Evolutionary conservation across 2,329 filamentous ascomycete species (phyloP).

Genomic region (Ilyonectria sp.): DNA sequence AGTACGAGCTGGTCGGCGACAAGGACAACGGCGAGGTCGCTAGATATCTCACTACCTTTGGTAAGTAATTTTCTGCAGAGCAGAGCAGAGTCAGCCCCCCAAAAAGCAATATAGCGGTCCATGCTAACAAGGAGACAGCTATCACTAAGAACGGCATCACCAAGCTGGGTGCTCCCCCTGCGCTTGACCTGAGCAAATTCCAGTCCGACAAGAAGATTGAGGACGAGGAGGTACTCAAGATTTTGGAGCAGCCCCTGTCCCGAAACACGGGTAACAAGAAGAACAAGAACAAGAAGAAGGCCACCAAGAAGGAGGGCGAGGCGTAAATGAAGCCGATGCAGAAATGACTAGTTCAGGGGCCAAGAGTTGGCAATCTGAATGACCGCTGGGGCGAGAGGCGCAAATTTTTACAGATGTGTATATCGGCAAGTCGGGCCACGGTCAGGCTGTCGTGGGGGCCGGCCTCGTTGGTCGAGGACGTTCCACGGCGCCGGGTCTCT

Average conservation of each 20-base stretch:
- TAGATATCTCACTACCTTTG: conserved; percentile 90
- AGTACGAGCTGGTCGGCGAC: conserved; percentile 96
- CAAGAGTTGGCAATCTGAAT: conserved; percentile 31
- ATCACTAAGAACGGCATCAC: conserved; percentile 98
- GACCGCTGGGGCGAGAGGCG: conserved; percentile 29
- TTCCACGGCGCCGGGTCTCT: conserved; percentile 30
- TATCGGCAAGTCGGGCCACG: conserved; percentile 36
- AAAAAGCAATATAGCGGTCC: neutral
- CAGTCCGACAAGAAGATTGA: conserved; percentile 98
- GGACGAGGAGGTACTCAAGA: conserved; percentile 95
- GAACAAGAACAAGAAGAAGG: conserved; percentile 87
- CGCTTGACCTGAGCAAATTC: conserved; percentile 84
- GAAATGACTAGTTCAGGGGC: conserved; percentile 33
- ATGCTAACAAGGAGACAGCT: conserved; percentile 65
- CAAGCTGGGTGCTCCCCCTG: conserved; percentile 83
- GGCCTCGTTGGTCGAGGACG: conserved; percentile 30
- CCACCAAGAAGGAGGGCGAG: conserved; percentile 64
- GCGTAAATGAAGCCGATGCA: conserved; percentile 44
- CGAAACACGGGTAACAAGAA: conserved; percentile 94
- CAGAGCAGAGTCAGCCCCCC: neutral
- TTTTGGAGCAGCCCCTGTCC: conserved; percentile 88
- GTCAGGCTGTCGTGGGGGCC: conserved; percentile 35
- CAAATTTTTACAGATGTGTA: conserved; percentile 36
- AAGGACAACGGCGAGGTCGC: conserved; percentile 90
- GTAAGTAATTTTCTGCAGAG: conserved; percentile 70